Evolutionary conservation across 73 alveolate species (phyloP), one percentile per base, ranked within the genome.

Genomic region (Paramecium sonneborni): DNA sequence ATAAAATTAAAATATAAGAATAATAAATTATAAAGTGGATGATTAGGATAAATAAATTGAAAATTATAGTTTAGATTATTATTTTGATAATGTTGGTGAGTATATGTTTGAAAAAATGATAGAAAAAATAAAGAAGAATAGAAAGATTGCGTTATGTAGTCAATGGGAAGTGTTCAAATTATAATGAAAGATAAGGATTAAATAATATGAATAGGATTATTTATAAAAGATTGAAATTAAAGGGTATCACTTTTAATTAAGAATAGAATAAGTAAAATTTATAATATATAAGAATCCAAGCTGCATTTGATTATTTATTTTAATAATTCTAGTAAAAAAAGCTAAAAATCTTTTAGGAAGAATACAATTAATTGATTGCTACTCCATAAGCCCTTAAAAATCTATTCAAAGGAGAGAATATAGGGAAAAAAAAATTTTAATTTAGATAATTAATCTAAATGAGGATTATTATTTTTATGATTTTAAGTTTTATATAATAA

Each of bases 21-120:
- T 67, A 0, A 86, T 86, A 3, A 86, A 86, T 58, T 86, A 86
- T 37, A 86, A 86, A 62, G 21, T 20, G 23, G n/a, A 57, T 56
- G 62, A 62, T 37, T 56, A 58, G 85, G 46, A 58, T 21, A 58
- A 86, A 14, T 14, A 62, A 41, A 32, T 86, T 18, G 67, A 37
- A 62, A 67, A 86, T 38, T 67, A 32, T 30, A 62, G 84, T 26
- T 21, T 86, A 0, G 93, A 86, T 38, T 56, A 58, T 41, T 86
- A 86, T 62, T 86, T 86, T 86, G 93, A 85, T 52, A 85, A 85
- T 85, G 92, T 85, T 20, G 85, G 92, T 21, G 92, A 52, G 35
- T 67, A 85, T 1, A 85, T 69, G 18, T 35, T 85, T 2, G 92
- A 85, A 26, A 11, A 23, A 6, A 56, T 69, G 23, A 28, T 86